These are phyloP conservation scores for Fusarium paranaense DNA, from an alignment of 2,329 filamentous ascomycete species.

Conservation along the genomic window DNA sequence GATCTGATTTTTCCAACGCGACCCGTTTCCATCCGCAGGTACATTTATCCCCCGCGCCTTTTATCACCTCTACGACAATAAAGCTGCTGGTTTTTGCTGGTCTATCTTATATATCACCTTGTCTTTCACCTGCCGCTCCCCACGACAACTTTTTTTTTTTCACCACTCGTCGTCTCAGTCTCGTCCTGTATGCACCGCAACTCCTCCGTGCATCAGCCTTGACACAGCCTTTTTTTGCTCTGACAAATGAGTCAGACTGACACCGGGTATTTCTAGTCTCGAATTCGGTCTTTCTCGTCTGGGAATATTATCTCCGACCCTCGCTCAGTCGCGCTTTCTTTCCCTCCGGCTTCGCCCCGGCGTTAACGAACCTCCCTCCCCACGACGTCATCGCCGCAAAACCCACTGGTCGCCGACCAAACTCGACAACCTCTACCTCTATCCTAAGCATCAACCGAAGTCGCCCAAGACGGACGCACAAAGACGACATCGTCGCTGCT, in stretches of 20 bases:
- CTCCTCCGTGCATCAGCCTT: constrained; percentile 22
- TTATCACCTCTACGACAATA: constrained; percentile 6
- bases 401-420: constrained; percentile 33
- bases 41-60: constrained; percentile 10
- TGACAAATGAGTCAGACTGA: constrained; percentile 36
- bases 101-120: constrained; percentile 14
- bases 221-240: constrained; percentile 14
- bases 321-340: constrained; percentile 33
- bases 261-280: constrained; percentile 36
- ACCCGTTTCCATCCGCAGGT: constrained; percentile 33
- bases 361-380: constrained; percentile 38
- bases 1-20: constrained; percentile 29
- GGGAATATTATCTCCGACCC: constrained; percentile 40
- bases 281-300: constrained; percentile 31
- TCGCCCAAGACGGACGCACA: constrained; percentile 62
- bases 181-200: constrained; percentile 38
- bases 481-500: constrained; percentile 57
- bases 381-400: constrained; percentile 46
- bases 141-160: constrained; percentile 30
- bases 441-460: constrained; percentile 46
- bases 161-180: constrained; percentile 6
- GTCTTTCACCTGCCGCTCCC: constrained; percentile 23
- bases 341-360: constrained; percentile 40
- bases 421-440: constrained; percentile 35
- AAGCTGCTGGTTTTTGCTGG: neutral